Base-by-base conservation (phyloP, 1,284 basidiomycete species). In the Cryptococcus amylolentus region DNA sequence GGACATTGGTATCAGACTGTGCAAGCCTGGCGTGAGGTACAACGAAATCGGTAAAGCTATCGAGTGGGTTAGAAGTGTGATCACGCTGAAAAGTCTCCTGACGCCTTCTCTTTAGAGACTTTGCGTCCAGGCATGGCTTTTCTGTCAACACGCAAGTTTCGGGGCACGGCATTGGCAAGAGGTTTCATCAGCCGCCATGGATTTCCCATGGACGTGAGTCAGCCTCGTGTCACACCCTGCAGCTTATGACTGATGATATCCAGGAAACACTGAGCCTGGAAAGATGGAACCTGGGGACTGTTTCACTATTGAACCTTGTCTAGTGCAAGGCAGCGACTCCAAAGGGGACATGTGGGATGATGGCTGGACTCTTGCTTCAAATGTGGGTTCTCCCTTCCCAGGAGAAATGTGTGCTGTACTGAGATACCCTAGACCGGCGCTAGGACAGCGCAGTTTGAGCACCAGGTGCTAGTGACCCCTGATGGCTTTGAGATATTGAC, bases 291-390 rank as follows among this genome's bases (percentile, higher is more conserved):
- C 87, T 0, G 91, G 91, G 0, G 85, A 93, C 72, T 90, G 88
- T 69, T 93, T 93, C 67, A 93, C 91, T 0, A 91, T 94, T 49
- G 91, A 92, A 85, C 91, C 91, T 5, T 82, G 82, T 45, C 79
- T 94, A 26, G 81, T 92, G 5, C 87, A 91, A 76, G 90, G 90
- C 5, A 75, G 74, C 1, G 80, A 87, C 55, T 80, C 88, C 0
- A 73, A 77, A 18, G 84, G 84, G 0, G 87, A 85, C 82, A 83
- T 89, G 57, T 92, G 88, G 72, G 88, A 88, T 3, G 91, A 93
- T 70, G 89, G 88, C 31, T 93, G 91, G 91, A 91, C 89, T 3
- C 84, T 86, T 38, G 86, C 88, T 0, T 91, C 90, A 0, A 84
- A 88, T 78, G 89, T 85, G 70, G 61, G 82, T 51, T 7, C 16